Conservation (phyloP, 805 yeast genomes). For the Ogataea kodamae region DNA sequence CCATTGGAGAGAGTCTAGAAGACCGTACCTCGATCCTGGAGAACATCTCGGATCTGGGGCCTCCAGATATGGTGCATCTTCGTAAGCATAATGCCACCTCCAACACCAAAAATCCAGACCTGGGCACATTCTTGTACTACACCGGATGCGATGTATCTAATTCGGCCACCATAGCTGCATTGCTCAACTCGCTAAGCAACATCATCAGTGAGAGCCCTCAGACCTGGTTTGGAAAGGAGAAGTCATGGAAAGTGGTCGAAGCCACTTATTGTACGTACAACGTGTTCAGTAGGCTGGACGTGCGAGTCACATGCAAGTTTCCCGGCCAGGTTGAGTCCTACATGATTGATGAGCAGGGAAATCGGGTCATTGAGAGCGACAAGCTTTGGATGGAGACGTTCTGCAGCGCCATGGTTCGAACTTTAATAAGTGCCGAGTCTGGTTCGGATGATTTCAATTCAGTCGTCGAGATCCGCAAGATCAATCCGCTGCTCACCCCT, state of each 20-base stretch:
- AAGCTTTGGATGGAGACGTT: constrained; percentile 59
- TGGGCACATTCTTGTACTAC: constrained; percentile 72
- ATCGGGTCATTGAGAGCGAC: constrained; percentile 48
- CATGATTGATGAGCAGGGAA: constrained; percentile 50
- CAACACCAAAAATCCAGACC: constrained; percentile 38
- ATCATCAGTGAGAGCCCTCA: constrained; percentile 60
- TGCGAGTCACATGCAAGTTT: constrained; percentile 66
- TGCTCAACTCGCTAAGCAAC: constrained; percentile 63
- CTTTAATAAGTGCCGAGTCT: constrained; percentile 64
- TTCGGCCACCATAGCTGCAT: constrained; percentile 75
- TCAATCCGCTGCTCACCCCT: constrained; percentile 64
- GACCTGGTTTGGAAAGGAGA: constrained; percentile 76
- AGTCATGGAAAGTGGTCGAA: constrained; percentile 66
- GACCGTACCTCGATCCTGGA: constrained; percentile 62
- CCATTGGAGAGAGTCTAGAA: constrained; percentile 50
- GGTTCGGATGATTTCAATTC: constrained; percentile 64
- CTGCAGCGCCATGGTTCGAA: constrained; percentile 69
- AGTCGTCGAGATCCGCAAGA: constrained; percentile 78
- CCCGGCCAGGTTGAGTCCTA: constrained; percentile 69
- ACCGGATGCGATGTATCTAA: constrained; percentile 75
- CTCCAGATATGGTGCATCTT: constrained; percentile 60
- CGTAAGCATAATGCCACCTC: constrained; percentile 35
- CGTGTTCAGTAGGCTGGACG: constrained; percentile 58
- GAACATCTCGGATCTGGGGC: constrained; percentile 64
- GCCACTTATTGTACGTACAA: constrained; percentile 68